Base-by-base conservation (phyloP, 148 eudicot genomes). In the Drosera capensis region DNA sequence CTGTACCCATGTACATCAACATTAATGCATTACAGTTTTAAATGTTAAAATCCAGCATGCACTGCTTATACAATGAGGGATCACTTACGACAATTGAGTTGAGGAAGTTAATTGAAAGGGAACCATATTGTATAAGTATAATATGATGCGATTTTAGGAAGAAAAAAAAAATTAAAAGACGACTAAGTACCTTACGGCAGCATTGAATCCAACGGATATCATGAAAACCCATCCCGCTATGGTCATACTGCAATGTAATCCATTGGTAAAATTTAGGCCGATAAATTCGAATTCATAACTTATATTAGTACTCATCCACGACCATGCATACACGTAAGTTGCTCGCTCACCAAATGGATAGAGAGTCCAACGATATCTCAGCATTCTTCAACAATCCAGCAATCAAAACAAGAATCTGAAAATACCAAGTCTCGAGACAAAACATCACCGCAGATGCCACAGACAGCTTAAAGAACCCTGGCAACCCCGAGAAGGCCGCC, bases 181-280 rank as follows among this genome's bases (percentile, higher is more conserved):
- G 2, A 49, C 51, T 54, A 28, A 74, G n/a, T n/a, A n/a, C 80
- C 80, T 74, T 66, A 75, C 80, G 29, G 80, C 80, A 7, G 80
- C 80, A 37, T 74, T 74, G 49, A 74, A 74, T 29, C 80, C 80
- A 14, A 74, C 49, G 0, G 80, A 51, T 43, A 74, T 70, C 72
- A 63, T 70, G 56, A 50, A 70, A 28, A 63, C 72, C 80, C 80
- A 74, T 49, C 80, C 80, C 20, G 57, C 48, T 40, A 74, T 45
- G 14, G 75, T 63, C 64, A 63, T 59, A 56, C 80, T 74, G 80
- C 62, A 30, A 48, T 34, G 1, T 31, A 18, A 29, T 11, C 18
- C 31, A 26, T 12, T 4, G 51, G 17, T 14, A 19, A 14, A 1
- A 6, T 25, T 25, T 26, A 14, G 17, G 13, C 29, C 31, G 9